A percentile compares a stretch with the other conserved stretches of the same genome.
phyloP scores from a whole-genome alignment of 75 land plant genomes.

The Pseudotsuga menziesii region DNA sequence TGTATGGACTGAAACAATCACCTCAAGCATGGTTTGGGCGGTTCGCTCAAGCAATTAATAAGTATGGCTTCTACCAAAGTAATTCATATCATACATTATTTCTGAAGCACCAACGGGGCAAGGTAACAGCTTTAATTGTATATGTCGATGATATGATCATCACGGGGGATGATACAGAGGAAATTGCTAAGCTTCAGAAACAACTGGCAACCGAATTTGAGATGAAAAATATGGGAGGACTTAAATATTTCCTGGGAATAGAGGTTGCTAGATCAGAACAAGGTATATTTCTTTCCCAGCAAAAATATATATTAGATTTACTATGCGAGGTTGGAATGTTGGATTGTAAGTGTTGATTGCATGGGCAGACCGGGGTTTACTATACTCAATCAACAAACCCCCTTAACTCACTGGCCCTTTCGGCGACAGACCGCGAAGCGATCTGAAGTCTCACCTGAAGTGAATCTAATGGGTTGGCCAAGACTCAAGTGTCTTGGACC shows the following conservation, averaged over 20 bases:
- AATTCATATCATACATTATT: constrained; percentile 10
- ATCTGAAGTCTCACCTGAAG: no score
- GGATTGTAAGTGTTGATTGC: no score
- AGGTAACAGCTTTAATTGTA: constrained; percentile 7
- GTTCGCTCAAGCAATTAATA: background rate
- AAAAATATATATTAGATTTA: constrained; percentile 20
- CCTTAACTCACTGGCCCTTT: no score
- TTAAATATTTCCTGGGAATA: constrained; percentile 11
- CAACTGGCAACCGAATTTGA: background rate
- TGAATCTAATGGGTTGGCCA: no score
- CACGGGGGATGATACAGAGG: constrained; percentile 18
- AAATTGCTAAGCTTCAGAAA: background rate
- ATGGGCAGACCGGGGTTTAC: no score
- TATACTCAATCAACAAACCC: no score
- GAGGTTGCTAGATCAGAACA: constrained; percentile 13
- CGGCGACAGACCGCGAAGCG: no score
- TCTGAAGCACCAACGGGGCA: background rate
- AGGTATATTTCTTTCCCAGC: constrained; percentile 21
- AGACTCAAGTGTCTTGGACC: no score
- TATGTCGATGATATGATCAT: constrained; percentile 31
- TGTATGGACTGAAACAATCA: constrained; percentile 28
- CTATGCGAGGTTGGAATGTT: constrained; percentile 8
- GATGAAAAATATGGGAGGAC: background rate
- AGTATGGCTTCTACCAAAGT: background rate
- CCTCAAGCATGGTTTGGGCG: constrained; percentile 16